phyloP scores from a whole-genome alignment of 2,329 filamentous ascomycete species.

The Aspergillus clavatus region DNA sequence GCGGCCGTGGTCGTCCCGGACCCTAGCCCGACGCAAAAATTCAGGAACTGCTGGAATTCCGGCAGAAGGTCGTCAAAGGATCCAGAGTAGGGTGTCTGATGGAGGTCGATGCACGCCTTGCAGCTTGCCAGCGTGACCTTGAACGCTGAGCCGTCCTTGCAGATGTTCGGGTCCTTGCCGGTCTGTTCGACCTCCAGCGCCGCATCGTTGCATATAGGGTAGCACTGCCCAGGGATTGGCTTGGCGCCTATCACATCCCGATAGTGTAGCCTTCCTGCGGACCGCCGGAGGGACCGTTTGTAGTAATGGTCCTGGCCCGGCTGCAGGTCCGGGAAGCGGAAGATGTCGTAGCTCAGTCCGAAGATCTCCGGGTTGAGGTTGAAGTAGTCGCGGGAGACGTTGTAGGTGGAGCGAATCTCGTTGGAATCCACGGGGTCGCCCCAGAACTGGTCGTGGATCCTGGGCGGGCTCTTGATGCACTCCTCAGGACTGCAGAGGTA shows the following conservation, averaged over 20 bases:
- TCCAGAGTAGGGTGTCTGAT: not conserved
- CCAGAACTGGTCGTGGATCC: conserved; percentile 25
- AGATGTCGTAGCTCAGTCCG: conserved; percentile 60
- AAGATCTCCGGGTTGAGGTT: conserved; percentile 58
- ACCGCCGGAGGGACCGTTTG: not conserved
- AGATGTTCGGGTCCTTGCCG: conserved; percentile 42
- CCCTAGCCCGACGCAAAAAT: conserved; percentile 1
- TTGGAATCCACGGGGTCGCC: conserved; percentile 17
- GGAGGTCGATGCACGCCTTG: not conserved
- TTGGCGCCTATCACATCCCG: conserved; percentile 29
- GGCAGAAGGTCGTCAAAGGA: conserved; percentile 4
- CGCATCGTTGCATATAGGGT: conserved; percentile 49
- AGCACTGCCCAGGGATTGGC: conserved; percentile 50
- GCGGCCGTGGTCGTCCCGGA: not conserved
- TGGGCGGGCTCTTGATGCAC: conserved; percentile 32
- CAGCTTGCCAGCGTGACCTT: not conserved
- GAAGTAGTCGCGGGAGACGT: conserved; percentile 55
- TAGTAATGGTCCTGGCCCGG: conserved; percentile 8
- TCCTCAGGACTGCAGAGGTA: conserved; percentile 37
- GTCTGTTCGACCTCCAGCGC: conserved; percentile 42
- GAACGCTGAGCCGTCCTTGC: conserved; percentile 12
- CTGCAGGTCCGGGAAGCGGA: conserved; percentile 36
- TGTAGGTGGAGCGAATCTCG: conserved; percentile 34
- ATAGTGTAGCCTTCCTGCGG: conserved; percentile 4
- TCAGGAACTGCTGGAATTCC: conserved; percentile 8